Conservation (phyloP, 2,329 filamentous ascomycete species). For the Cladosporium sp. region DNA sequence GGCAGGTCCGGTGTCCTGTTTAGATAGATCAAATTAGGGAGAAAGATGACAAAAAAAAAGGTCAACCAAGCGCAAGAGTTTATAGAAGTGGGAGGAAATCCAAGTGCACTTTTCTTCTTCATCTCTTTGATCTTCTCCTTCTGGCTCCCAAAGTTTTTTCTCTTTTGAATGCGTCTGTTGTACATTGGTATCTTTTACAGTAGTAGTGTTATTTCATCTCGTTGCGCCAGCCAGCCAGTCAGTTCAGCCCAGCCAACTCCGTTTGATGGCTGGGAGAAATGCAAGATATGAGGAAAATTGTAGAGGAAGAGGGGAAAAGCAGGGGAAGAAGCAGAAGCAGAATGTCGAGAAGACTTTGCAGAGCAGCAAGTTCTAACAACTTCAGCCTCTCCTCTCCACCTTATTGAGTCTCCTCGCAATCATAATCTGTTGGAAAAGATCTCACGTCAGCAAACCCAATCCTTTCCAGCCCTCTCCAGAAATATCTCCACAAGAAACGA, state of each 20-base stretch:
- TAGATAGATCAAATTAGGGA: not conserved
- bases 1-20: not conserved
- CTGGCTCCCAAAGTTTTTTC: no score
- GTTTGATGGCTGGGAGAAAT: not conserved
- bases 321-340: conserved; percentile 1
- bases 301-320: no score
- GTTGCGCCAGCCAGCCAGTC: conserved; percentile 2
- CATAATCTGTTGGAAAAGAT: conserved; percentile 48
- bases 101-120: not conserved
- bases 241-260: no score
- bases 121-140: no score
- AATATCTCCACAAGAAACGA: not conserved
- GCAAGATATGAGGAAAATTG: conserved; percentile 9
- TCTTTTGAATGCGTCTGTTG: conserved; percentile 6
- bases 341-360: no score
- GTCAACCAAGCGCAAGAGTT: not conserved
- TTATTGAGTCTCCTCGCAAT: conserved; percentile 56
- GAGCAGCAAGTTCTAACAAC: not conserved
- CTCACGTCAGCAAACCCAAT: conserved; percentile 11
- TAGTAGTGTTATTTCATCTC: conserved; percentile 1
- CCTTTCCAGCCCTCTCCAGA: not conserved
- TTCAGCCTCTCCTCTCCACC: conserved; percentile 46
- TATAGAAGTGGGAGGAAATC: not conserved
- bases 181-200: conserved; percentile 17
- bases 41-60: no score